Percentiles rank a stretch among this genome's conserved stretches.
These are phyloP conservation scores for Cladophialophora exuberans DNA, from an alignment of 2,329 filamentous ascomycete genomes.

Conservation along the genomic window DNA sequence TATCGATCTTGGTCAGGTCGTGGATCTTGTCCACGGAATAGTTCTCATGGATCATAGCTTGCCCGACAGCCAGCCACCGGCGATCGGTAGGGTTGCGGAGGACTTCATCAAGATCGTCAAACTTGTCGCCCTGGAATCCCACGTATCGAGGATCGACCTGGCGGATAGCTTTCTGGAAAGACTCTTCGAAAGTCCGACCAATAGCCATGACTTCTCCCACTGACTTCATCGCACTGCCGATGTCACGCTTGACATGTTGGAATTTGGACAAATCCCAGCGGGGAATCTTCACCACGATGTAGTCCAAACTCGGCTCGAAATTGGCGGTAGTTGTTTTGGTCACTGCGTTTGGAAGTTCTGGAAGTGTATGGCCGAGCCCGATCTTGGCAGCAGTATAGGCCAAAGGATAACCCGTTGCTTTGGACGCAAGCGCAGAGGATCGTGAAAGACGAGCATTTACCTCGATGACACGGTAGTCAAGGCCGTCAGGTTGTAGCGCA, in stretches of 20 bases:
- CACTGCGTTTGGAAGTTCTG: conserved; percentile 94
- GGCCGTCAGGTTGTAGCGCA: conserved; percentile 90
- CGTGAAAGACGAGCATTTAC: conserved; percentile 98
- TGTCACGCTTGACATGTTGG: conserved; percentile 96
- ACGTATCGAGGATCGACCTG: conserved; percentile 91
- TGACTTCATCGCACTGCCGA: conserved; percentile 98
- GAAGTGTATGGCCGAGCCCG: conserved; percentile 90
- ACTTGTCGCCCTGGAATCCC: conserved; percentile 94
- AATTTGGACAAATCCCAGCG: conserved; percentile 99
- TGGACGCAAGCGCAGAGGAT: conserved; percentile 94
- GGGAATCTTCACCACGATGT: conserved; percentile 98
- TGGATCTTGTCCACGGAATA: conserved; percentile 92
- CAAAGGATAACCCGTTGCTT: conserved; percentile 95
- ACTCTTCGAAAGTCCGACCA: conserved; percentile 96
- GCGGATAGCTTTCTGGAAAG: conserved; percentile 97
- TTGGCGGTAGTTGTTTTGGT: conserved; percentile 99
- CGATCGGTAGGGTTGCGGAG: conserved; percentile 93
- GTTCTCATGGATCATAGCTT: conserved; percentile 96
- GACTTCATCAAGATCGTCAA: conserved; percentile 87
- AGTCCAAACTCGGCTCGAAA: conserved; percentile 96
- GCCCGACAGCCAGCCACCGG: conserved; percentile 94
- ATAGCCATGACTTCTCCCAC: conserved; percentile 99
- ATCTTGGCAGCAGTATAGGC: conserved; percentile 99
- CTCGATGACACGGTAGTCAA: conserved; percentile 98
- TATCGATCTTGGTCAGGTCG: conserved; percentile 96